Conservation (phyloP, 2,329 filamentous ascomycete species). For the Hypoxylon sp. region DNA sequence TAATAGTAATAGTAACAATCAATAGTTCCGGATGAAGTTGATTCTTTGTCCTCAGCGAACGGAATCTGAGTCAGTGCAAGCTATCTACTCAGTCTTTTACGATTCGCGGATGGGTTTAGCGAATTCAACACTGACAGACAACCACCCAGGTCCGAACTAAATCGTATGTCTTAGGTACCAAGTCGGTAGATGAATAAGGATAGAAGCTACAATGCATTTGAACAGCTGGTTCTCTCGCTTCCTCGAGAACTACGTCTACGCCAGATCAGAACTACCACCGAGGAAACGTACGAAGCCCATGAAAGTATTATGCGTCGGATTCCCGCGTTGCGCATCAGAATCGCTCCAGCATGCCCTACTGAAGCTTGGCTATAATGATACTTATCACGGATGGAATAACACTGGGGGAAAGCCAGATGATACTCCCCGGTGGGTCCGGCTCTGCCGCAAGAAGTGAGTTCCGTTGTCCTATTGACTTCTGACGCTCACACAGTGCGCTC, state of each 20-base stretch:
- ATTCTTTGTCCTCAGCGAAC: not conserved
- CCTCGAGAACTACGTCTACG: constrained; percentile 46
- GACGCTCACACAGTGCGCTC: not conserved
- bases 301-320: constrained; percentile 56
- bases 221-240: constrained; percentile 39
- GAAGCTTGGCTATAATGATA: constrained; percentile 54
- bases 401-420: constrained; percentile 51
- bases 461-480: not conserved
- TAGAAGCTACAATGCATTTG: constrained; percentile 3
- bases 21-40: not conserved
- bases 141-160: not conserved
- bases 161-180: no score
- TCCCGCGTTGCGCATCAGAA: constrained; percentile 55
- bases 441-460: constrained; percentile 50
- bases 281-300: constrained; percentile 55
- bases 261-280: constrained; percentile 40
- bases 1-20: no score
- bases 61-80: not conserved
- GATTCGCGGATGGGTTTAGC: not conserved
- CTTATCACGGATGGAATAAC: constrained; percentile 56
- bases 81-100: not conserved
- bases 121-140: not conserved
- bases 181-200: not conserved
- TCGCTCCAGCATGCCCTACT: constrained; percentile 55
- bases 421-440: constrained; percentile 46